Percentiles rank a stretch among this genome's conserved stretches.
These are phyloP conservation scores for Withania somnifera DNA, from an alignment of 305 asterid genomes.

Conservation along the genomic window DNA sequence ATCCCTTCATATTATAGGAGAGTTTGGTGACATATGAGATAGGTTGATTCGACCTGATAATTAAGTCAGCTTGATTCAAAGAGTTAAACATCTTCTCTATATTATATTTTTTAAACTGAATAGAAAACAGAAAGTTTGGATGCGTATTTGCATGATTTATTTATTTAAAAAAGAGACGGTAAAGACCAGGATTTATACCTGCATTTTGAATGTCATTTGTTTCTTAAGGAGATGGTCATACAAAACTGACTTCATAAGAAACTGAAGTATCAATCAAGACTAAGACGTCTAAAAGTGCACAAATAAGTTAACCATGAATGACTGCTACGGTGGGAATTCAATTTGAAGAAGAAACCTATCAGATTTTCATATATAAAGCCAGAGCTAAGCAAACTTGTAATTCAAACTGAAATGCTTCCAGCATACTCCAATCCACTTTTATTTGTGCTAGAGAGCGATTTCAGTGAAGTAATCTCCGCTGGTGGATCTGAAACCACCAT, in stretches of 20 bases:
- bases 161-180: background rate
- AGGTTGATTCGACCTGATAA: background rate
- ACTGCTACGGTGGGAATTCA: background rate
- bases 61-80: background rate
- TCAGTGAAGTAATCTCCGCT: background rate
- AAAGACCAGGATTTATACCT: background rate
- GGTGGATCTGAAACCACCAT: background rate
- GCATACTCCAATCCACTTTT: no score
- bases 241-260: background rate
- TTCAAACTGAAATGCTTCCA: no score
- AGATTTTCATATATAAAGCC: background rate
- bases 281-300: background rate
- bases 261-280: no score
- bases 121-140: background rate
- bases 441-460: background rate
- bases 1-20: background rate
- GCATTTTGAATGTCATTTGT: background rate
- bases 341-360: background rate
- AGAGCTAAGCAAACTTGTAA: no score
- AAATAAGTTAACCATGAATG: background rate
- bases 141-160: background rate
- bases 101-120: background rate
- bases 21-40: background rate
- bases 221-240: background rate
- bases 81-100: background rate